Percentiles rank a stretch among this genome's conserved stretches.
Evolutionary conservation across 2,329 filamentous ascomycete species (phyloP).

Genomic region (Chrysoporthe deuterocubensis): DNA sequence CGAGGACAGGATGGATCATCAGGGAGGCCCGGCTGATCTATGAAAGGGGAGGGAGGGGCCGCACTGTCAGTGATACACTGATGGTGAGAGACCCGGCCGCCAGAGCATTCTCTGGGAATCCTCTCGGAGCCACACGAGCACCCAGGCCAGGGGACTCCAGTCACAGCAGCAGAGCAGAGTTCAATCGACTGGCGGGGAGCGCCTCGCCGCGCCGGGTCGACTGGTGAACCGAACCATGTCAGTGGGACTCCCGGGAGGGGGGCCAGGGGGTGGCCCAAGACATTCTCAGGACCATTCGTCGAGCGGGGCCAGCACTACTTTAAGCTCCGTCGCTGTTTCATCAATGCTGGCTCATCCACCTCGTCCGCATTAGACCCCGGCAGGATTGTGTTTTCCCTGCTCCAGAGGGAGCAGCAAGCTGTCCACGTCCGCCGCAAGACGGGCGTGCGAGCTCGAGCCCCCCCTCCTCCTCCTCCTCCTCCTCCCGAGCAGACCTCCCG

Average conservation of each 20-base stretch:
- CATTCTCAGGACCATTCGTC: constrained; percentile 26
- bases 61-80: constrained; percentile 43
- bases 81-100: constrained; percentile 32
- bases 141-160: constrained; percentile 2
- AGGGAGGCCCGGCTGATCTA: constrained; percentile 34
- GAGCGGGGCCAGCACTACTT: constrained; percentile 29
- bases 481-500: too few species aligned
- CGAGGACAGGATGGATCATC: constrained; percentile 23
- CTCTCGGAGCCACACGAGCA: constrained; percentile 15
- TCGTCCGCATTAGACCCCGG: constrained; percentile 26
- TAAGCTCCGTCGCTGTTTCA: constrained; percentile 31
- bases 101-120: constrained; percentile 20
- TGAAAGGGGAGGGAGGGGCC: constrained; percentile 42
- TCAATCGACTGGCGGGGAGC: constrained; percentile 23
- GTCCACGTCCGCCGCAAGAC: neutral
- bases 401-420: neutral
- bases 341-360: constrained; percentile 27
- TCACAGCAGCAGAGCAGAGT: constrained; percentile 13
- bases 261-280: constrained; percentile 20
- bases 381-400: neutral
- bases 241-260: constrained; percentile 3
- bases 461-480: too few species aligned
- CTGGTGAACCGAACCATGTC: constrained; percentile 11
- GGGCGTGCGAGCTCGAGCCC: neutral
- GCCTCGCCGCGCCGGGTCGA: constrained; percentile 11